Percentiles rank a stretch among this genome's conserved stretches.
Conservation (phyloP, 768 basidiomycete species). For the Pluteus cervinus region DNA sequence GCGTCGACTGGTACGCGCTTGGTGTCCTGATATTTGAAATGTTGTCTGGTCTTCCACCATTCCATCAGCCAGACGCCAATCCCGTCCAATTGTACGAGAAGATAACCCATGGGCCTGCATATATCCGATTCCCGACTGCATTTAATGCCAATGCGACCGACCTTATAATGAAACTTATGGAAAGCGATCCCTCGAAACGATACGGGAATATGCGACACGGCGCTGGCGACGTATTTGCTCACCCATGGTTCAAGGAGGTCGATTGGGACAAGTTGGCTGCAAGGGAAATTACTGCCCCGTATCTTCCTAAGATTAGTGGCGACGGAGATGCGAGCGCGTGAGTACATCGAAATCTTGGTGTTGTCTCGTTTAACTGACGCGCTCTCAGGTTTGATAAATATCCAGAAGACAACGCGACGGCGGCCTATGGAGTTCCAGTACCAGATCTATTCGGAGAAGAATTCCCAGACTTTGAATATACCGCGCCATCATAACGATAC, state of each 20-base stretch:
- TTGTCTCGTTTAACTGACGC: constrained; percentile 8
- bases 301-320: constrained; percentile 83
- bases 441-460: constrained; percentile 57
- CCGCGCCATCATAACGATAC: too few relatives aligned
- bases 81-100: constrained; percentile 89
- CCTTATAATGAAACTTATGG: constrained; percentile 87
- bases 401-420: constrained; percentile 64
- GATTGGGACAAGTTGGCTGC: constrained; percentile 79
- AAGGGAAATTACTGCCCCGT: constrained; percentile 92
- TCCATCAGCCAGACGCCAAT: constrained; percentile 81
- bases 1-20: constrained; percentile 98
- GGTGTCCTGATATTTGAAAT: constrained; percentile 98
- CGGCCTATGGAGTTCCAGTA: constrained; percentile 51
- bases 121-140: constrained; percentile 73
- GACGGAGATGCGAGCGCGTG: constrained; percentile 96
- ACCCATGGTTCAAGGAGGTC: constrained; percentile 92
- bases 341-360: constrained; percentile 23
- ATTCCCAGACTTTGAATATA: constrained; percentile 82
- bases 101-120: constrained; percentile 70
- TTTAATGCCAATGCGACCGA: constrained; percentile 76
- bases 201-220: constrained; percentile 89
- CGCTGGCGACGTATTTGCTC: constrained; percentile 86
- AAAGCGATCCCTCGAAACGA: constrained; percentile 79
- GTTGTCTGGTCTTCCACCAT: constrained; percentile 93
- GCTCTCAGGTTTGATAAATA: constrained; percentile 64